phyloP scores from a whole-genome alignment of 2,329 filamentous ascomycete genomes.

The Byssochlamys sp. region DNA sequence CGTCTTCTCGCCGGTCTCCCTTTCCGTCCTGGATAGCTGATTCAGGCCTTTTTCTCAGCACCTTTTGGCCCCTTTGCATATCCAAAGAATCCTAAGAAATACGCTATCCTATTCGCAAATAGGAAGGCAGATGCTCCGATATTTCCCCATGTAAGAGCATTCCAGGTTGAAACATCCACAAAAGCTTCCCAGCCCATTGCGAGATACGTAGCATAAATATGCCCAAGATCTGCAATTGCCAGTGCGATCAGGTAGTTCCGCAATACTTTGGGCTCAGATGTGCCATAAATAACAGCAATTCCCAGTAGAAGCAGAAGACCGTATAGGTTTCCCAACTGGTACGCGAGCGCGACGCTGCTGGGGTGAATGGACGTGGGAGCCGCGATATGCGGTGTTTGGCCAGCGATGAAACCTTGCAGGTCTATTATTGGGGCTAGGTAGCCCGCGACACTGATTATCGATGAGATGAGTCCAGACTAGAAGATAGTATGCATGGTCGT shows the following conservation, averaged over 20 bases:
- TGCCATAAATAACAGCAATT: slow-evolving; percentile 54
- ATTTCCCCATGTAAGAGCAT: slow-evolving; percentile 64
- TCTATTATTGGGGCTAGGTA: slow-evolving; percentile 48
- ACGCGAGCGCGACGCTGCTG: slow-evolving; percentile 47
- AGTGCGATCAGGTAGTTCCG: slow-evolving; percentile 58
- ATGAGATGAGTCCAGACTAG: slow-evolving; percentile 2
- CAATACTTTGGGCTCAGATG: slow-evolving; percentile 56
- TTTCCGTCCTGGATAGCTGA: not conserved
- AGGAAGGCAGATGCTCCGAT: slow-evolving; percentile 55
- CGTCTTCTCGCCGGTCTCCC: no score
- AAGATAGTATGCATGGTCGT: slow-evolving; percentile 6
- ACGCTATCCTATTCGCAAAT: slow-evolving; percentile 47
- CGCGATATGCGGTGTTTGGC: slow-evolving; percentile 45
- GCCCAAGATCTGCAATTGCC: slow-evolving; percentile 56
- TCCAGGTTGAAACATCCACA: slow-evolving; percentile 52
- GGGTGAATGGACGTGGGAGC: slow-evolving; percentile 21
- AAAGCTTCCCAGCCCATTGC: slow-evolving; percentile 49
- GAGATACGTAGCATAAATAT: slow-evolving; percentile 53
- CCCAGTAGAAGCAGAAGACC: slow-evolving; percentile 56
- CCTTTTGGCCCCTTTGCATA: slow-evolving; percentile 19
- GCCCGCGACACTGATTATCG: slow-evolving; percentile 46
- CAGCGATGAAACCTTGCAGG: slow-evolving; percentile 53
- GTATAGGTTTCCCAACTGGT: slow-evolving; percentile 63
- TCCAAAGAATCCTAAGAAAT: slow-evolving; percentile 53
- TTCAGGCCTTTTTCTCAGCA: slow-evolving; percentile 10